These are phyloP conservation scores for Suhomyces maxii DNA, from an alignment of 1,139 yeast genomes.

Conservation along the genomic window DNA sequence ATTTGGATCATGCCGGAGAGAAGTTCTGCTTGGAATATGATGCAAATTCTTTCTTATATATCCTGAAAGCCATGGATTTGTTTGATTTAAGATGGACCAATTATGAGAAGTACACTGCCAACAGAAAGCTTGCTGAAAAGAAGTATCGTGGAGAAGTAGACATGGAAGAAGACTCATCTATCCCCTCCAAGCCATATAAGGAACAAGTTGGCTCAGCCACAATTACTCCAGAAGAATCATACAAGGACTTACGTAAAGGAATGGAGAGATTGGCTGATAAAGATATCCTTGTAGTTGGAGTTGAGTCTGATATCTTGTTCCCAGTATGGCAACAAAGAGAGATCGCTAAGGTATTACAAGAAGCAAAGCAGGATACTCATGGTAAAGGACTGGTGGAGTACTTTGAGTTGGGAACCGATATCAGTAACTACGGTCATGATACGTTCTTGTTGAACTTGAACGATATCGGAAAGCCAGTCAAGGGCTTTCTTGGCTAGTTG, in stretches of 20 bases:
- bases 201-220: conserved; percentile 44
- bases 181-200: conserved; percentile 57
- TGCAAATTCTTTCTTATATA: conserved; percentile 82
- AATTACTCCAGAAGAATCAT: conserved; percentile 52
- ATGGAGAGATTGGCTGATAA: conserved; percentile 61
- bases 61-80: conserved; percentile 92
- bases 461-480: conserved; percentile 77
- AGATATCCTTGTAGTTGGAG: conserved; percentile 79
- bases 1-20: conserved; percentile 91
- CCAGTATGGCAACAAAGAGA: conserved; percentile 96
- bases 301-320: conserved; percentile 85
- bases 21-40: conserved; percentile 90
- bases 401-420: conserved; percentile 71
- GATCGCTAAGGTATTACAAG: conserved; percentile 59
- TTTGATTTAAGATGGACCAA: conserved; percentile 71
- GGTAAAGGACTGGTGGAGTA: conserved; percentile 46
- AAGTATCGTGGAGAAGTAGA: conserved; percentile 17
- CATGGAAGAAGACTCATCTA: conserved; percentile 24
- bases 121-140: conserved; percentile 39
- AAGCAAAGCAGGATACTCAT: conserved; percentile 32
- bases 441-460: conserved; percentile 79
- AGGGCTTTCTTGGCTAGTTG: conserved; percentile 46
- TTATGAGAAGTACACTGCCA: conserved; percentile 42
- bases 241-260: conserved; percentile 65
- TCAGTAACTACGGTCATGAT: conserved; percentile 86